phyloP scores from a whole-genome alignment of 805 yeast species.

The Teunomyces barrocoloradensis region DNA sequence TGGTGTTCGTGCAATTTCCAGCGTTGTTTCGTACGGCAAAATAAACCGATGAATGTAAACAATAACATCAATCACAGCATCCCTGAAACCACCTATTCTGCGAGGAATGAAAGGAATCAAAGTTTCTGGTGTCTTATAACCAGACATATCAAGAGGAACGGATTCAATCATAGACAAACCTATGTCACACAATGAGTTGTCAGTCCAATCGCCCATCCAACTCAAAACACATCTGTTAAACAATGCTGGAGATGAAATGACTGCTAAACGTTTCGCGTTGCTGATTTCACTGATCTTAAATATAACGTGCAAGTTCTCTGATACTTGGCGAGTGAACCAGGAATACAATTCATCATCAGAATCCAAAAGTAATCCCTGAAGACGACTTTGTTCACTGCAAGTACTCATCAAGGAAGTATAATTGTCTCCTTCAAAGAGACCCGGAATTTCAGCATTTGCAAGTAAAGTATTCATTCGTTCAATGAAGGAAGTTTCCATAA shows the following conservation, averaged over 20 bases:
- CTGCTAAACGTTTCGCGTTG: slow-evolving; percentile 35
- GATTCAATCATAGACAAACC: slow-evolving; percentile 38
- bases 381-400: slow-evolving; percentile 55
- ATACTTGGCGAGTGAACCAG: slow-evolving; percentile 72
- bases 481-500: slow-evolving; percentile 71
- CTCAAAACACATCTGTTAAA: slow-evolving; percentile 85
- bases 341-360: slow-evolving; percentile 64
- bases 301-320: slow-evolving; percentile 75
- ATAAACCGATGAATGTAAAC: slow-evolving; percentile 43
- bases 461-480: slow-evolving; percentile 92
- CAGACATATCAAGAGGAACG: slow-evolving; percentile 54
- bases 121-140: slow-evolving; percentile 32
- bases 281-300: slow-evolving; percentile 62
- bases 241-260: slow-evolving; percentile 80
- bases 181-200: slow-evolving; percentile 47
- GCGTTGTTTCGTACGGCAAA: slow-evolving; percentile 11
- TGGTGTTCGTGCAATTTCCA: slow-evolving; percentile 39
- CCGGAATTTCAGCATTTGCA: slow-evolving; percentile 92
- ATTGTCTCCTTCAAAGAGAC: slow-evolving; percentile 78
- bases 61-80: slow-evolving; percentile 46
- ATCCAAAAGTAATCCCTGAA: slow-evolving; percentile 63
- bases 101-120: slow-evolving; percentile 11
- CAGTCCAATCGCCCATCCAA: slow-evolving; percentile 87
- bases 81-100: slow-evolving; percentile 28
- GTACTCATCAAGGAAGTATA: slow-evolving; percentile 47